phyloP scores from a whole-genome alignment of 164 flowering plant genomes.

The Pachysandra terminalis region DNA sequence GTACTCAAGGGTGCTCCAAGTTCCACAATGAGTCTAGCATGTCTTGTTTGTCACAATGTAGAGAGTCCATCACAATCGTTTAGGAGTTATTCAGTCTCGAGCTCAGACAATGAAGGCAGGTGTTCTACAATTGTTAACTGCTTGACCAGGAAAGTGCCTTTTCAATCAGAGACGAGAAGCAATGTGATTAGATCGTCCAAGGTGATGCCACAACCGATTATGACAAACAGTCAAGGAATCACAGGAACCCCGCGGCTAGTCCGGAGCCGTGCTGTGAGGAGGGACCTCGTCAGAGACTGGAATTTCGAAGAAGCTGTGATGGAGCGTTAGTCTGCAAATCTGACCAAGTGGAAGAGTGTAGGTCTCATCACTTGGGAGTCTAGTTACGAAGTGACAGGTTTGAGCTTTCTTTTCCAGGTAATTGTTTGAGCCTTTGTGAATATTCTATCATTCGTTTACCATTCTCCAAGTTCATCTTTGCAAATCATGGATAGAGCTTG shows the following conservation, averaged over 20 bases:
- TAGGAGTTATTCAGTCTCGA: conserved; percentile 83
- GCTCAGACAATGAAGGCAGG: conserved; percentile 78
- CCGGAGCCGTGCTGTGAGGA: conserved; percentile 78
- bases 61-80: conserved; percentile 93
- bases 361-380: conserved; percentile 1
- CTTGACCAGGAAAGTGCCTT: conserved; percentile 37
- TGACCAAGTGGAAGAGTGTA: not conserved
- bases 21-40: conserved; percentile 70
- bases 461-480: conserved; percentile 2
- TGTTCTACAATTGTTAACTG: conserved; percentile 69
- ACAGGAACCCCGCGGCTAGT: conserved; percentile 69
- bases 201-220: conserved; percentile 71
- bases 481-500: not conserved
- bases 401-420: conserved; percentile 9
- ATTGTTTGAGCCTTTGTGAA: conserved; percentile 19
- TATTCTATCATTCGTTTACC: conserved; percentile 3
- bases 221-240: conserved; percentile 30
- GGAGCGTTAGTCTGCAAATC: conserved; percentile 34
- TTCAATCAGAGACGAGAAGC: conserved; percentile 29
- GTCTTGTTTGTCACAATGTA: conserved; percentile 77
- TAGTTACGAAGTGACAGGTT: conserved; percentile 1
- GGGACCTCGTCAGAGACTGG: conserved; percentile 92
- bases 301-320: conserved; percentile 63
- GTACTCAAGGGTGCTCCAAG: conserved; percentile 8
- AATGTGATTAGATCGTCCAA: conserved; percentile 50